A percentile compares a stretch with the other conserved stretches of the same genome.
Evolutionary conservation across 805 yeast genomes (phyloP).

Genomic region (Candida verbasci): DNA sequence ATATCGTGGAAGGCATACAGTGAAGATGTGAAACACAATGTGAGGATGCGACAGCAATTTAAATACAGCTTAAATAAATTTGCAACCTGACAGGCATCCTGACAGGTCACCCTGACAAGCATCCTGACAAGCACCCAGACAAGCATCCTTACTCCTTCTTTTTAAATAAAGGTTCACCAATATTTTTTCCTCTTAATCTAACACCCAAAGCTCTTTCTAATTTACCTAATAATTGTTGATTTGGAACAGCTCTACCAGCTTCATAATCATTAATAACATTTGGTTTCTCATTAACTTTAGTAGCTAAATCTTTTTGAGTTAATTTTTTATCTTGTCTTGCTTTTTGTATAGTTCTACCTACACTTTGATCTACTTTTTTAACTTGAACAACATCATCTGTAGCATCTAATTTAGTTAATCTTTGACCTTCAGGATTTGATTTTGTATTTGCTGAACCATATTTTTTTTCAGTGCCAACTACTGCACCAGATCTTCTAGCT

Average conservation of each 20-base stretch:
- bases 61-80: too few species aligned
- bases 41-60: too few species aligned
- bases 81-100: too few species aligned
- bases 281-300: constrained; percentile 93
- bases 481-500: constrained; percentile 89
- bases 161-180: constrained; percentile 79
- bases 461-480: constrained; percentile 90
- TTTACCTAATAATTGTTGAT: constrained; percentile 90
- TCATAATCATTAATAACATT: constrained; percentile 94
- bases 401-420: constrained; percentile 89
- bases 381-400: constrained; percentile 91
- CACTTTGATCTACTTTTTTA: constrained; percentile 76
- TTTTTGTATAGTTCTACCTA: constrained; percentile 81
- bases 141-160: constrained; percentile 49
- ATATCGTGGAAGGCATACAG: too few species aligned
- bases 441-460: constrained; percentile 60
- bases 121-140: too few species aligned
- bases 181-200: constrained; percentile 91
- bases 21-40: too few species aligned
- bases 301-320: constrained; percentile 95
- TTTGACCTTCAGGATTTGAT: constrained; percentile 86
- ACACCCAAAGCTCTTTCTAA: constrained; percentile 92
- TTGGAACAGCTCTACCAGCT: constrained; percentile 94
- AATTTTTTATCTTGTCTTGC: constrained; percentile 85
- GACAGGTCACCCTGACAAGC: too few species aligned